These are phyloP conservation scores for Echites panduratus DNA, from an alignment of 257 asterid genomes.

Conservation along the genomic window DNA sequence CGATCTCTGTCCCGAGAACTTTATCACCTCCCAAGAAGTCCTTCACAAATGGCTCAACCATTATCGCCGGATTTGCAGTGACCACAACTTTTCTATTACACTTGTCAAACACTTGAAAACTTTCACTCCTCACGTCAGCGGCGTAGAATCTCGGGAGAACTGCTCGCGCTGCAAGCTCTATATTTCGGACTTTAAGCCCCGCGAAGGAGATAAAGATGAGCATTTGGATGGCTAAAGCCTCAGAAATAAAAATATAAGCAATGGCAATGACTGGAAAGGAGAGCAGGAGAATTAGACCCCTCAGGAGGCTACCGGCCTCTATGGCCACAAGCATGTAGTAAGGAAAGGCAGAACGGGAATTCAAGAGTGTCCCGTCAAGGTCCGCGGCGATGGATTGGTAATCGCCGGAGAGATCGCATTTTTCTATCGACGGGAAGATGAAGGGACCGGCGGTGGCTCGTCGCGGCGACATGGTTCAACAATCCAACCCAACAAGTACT, in stretches of 20 bases:
- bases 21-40: slow-evolving; percentile 87
- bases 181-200: slow-evolving; percentile 74
- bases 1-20: slow-evolving; percentile 94
- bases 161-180: slow-evolving; percentile 87
- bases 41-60: slow-evolving; percentile 96
- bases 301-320: slow-evolving; percentile 89
- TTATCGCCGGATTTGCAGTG: slow-evolving; percentile 89
- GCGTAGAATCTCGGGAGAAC: slow-evolving; percentile 91
- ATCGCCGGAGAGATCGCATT: slow-evolving; percentile 50
- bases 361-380: slow-evolving; percentile 89
- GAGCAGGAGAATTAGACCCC: slow-evolving; percentile 84
- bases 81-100: slow-evolving; percentile 78
- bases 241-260: slow-evolving; percentile 72
- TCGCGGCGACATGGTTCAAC: slow-evolving; percentile 20
- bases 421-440: slow-evolving; percentile 63
- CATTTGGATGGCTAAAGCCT: slow-evolving; percentile 77
- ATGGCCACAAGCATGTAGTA: slow-evolving; percentile 94
- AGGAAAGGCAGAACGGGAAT: slow-evolving; percentile 88
- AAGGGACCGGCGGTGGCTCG: slow-evolving; percentile 23
- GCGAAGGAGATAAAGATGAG: slow-evolving; percentile 75
- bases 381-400: slow-evolving; percentile 81
- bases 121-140: slow-evolving; percentile 68
- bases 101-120: slow-evolving; percentile 70
- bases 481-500: background rate
- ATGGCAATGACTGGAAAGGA: slow-evolving; percentile 70